Evolutionary conservation across 257 asterid genomes (phyloP), one percentile per base, ranked within the genome.

Genomic region (Verbascum thapsus): DNA sequence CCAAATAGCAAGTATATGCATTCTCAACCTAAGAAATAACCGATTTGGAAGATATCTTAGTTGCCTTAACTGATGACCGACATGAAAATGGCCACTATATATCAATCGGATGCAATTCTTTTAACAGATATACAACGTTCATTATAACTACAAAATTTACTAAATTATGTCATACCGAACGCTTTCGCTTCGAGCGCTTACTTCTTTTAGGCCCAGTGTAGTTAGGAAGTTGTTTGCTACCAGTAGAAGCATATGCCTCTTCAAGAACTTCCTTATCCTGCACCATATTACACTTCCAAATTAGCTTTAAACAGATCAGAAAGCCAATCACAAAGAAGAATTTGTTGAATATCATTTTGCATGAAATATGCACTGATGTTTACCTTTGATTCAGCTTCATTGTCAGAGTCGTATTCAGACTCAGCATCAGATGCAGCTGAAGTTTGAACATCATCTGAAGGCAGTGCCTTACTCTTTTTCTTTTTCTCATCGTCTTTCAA

Each of bases 131-230:
- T 83, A 83, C 82, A 80, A 54, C 41, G 55, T 76, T 68, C 75
- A 47, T 60, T 19, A 42, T 12, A 57, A 69, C 83, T 80, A 77
- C 81, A 78, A 68, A 85, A 78, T 49, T 58, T 65, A 52, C 6
- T 65, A 50, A 56, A 66, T 37, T 53, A 51, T 72, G 64, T 88
- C 90, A 91, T 74, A 85, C 96, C 63, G 87, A 73, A 45, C 98
- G 94, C 91, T 88, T 88, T 71, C 83, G 64, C 81, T 85, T 91
- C 60, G 98, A 85, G 51, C 98, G 76, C 77, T 91, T 91, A 74
- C 95, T 85, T 83, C 76, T 90, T 81, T 84, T 82, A 18, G 94
- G 94, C 38, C 78, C 88, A 16, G 94, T 64, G 37, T 65, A 71
- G 37, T 66, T 68, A 16, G 95, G 89, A 68, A 74, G 76, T 68